Base-by-base conservation (phyloP, 768 basidiomycete species). In the Megacollybia marginata region DNA sequence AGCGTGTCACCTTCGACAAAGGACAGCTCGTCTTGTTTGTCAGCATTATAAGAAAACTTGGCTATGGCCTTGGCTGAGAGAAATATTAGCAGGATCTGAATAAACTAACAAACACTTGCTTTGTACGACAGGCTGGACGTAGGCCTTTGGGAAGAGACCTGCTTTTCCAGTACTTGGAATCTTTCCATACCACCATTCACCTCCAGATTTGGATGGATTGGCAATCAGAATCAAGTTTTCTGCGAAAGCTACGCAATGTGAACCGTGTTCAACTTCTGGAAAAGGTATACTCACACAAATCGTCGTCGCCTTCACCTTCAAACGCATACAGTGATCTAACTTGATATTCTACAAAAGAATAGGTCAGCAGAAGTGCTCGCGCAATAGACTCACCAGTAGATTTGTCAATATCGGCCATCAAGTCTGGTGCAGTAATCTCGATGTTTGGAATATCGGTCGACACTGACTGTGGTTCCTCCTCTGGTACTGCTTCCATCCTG, bases 131-230 rank as follows among this genome's bases (percentile, higher is more conserved):
- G 78, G 76, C 56, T 90, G 80, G 10, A 95, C 85, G 58, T 95
- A 97, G 2, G 83, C 82, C 62, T 84, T 83, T 1, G 95, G 95
- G 80, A 97, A 91, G 70, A 94, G 82, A 1, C 96, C 96, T 33
- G 77, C 72, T 59, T 77, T 80, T 16, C 85, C 83, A 47, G 73
- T 78, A 48, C 72, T 79, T 32, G 83, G 66, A 13, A 78, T 63
- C 4, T 73, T 87, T 23, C 92, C 93, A 61, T 88, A 89, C 90
- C 92, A 95, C 96, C 96, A 98, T 54, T 92, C 90, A 35, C 87
- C 82, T 16, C 76, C 81, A 32, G 82, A 72, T 65, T 89, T 95
- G 15, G 93, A 90, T 0, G 93, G 92, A 65, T 95, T 79, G 10
- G 88, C 92, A 33, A 71, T 65, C 11, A 98, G 68, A 46, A 93